Conservation (phyloP, 2,329 filamentous ascomycete genomes). For the Sclerotinia borealis region DNA sequence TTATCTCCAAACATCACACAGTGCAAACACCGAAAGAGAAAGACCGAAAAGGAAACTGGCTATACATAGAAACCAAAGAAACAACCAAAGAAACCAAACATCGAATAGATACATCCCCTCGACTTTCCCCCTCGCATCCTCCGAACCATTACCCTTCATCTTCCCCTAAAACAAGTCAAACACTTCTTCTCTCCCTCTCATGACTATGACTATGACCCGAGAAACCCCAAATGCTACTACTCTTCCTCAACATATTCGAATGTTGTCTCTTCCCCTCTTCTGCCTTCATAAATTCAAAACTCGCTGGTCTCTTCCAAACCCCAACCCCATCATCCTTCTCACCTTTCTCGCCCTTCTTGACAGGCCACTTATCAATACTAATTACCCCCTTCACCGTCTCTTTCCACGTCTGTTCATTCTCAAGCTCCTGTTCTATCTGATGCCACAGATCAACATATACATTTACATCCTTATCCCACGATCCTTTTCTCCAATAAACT, state of each 20-base stretch:
- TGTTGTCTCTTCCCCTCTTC: conserved; percentile 12
- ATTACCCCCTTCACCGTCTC: conserved; percentile 3
- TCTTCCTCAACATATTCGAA: conserved; percentile 17
- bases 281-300: conserved; percentile 16
- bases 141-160: not conserved
- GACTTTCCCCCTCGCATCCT: not conserved
- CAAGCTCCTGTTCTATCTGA: conserved; percentile 16
- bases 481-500: conserved; percentile 38
- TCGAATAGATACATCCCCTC: not conserved
- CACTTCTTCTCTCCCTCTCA: not conserved
- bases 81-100: not conserved
- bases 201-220: not conserved
- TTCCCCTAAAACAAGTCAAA: not conserved
- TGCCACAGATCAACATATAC: conserved; percentile 18
- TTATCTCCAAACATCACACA: not conserved
- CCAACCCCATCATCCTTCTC: conserved; percentile 13
- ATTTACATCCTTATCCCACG: conserved; percentile 31
- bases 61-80: not conserved
- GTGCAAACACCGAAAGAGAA: not conserved
- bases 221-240: conserved; percentile 9
- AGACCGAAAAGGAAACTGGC: not conserved
- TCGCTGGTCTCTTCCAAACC: conserved; percentile 15
- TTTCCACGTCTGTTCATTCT: conserved; percentile 17
- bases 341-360: conserved; percentile 8
- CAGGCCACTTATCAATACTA: conserved; percentile 17